These are phyloP conservation scores for Camelina sativa DNA, from an alignment of 345 rosid genomes.

Conservation along the genomic window DNA sequence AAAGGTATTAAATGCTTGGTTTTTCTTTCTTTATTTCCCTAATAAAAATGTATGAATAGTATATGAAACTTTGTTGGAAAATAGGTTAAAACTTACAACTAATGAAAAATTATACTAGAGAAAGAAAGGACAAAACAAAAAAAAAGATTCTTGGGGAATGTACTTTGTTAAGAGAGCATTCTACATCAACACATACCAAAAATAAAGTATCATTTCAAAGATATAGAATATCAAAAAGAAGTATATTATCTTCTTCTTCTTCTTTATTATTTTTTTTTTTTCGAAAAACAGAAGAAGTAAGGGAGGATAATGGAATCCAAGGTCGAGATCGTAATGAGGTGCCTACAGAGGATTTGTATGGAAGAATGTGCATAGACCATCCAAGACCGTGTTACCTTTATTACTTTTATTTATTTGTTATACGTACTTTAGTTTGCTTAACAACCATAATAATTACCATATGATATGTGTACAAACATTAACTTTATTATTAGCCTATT, in stretches of 20 bases:
- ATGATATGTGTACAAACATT: conserved; percentile 47
- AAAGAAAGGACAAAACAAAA: conserved; percentile 18
- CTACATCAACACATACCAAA: conserved; percentile 38
- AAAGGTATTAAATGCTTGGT: neutral
- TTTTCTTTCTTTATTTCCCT: too few species aligned
- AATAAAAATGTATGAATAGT: neutral
- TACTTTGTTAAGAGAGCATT: conserved; percentile 40
- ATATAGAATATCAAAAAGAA: conserved; percentile 20
- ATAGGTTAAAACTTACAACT: neutral
- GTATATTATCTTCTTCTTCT: neutral
- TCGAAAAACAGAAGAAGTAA: conserved; percentile 3
- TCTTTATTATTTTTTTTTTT: neutral
- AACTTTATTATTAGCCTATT: conserved; percentile 15
- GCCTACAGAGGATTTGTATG: conserved; percentile 34
- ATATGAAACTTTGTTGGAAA: too few species aligned
- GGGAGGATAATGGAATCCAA: conserved; percentile 44
- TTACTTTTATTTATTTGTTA: conserved; percentile 31
- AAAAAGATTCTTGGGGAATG: conserved; percentile 36
- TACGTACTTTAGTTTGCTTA: conserved; percentile 44
- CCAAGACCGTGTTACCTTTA: conserved; percentile 43
- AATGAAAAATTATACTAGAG: conserved; percentile 6
- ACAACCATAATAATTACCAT: conserved; percentile 43
- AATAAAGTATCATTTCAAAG: conserved; percentile 29
- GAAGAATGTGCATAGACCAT: conserved; percentile 48
- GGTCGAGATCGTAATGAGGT: conserved; percentile 36